Evolutionary conservation across 1,284 basidiomycete genomes (phyloP).

Genomic region (Flammula alnicola): DNA sequence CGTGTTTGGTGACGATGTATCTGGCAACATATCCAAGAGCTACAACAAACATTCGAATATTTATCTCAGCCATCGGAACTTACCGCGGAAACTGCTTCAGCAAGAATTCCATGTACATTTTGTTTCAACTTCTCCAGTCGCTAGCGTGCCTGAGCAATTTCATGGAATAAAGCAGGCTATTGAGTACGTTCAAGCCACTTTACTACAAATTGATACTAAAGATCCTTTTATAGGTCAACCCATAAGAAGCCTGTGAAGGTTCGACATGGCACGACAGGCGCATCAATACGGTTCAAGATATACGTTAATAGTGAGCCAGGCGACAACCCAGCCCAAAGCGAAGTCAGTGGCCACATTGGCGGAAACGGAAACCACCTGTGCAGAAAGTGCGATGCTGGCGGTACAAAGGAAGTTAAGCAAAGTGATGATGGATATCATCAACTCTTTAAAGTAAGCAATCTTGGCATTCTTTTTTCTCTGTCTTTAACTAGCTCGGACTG

Average conservation of each 20-base stretch:
- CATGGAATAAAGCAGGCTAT: slow-evolving; percentile 32
- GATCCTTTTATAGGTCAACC: slow-evolving; percentile 23
- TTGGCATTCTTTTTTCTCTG: not conserved
- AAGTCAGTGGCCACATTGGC: slow-evolving; percentile 35
- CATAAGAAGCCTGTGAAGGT: slow-evolving; percentile 32
- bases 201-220: not conserved
- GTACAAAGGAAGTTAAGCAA: slow-evolving; percentile 30
- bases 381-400: slow-evolving; percentile 37
- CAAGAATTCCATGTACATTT: slow-evolving; percentile 41
- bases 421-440: slow-evolving; percentile 30
- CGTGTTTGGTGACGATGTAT: slow-evolving; percentile 35
- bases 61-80: slow-evolving; percentile 34
- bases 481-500: not conserved
- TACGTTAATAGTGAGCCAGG: slow-evolving; percentile 30
- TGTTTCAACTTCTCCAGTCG: slow-evolving; percentile 38
- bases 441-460: slow-evolving; percentile 24
- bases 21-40: slow-evolving; percentile 34
- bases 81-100: slow-evolving; percentile 34
- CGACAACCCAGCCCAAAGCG: slow-evolving; percentile 43
- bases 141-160: slow-evolving; percentile 38
- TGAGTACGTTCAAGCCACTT: slow-evolving; percentile 22
- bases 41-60: slow-evolving; percentile 38
- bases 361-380: slow-evolving; percentile 33
- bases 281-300: slow-evolving; percentile 25
- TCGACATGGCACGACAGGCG: slow-evolving; percentile 20